Percentiles rank a stretch among this genome's conserved stretches.
Evolutionary conservation across 1,284 basidiomycete species (phyloP).

Genomic region (Meira nashicola): DNA sequence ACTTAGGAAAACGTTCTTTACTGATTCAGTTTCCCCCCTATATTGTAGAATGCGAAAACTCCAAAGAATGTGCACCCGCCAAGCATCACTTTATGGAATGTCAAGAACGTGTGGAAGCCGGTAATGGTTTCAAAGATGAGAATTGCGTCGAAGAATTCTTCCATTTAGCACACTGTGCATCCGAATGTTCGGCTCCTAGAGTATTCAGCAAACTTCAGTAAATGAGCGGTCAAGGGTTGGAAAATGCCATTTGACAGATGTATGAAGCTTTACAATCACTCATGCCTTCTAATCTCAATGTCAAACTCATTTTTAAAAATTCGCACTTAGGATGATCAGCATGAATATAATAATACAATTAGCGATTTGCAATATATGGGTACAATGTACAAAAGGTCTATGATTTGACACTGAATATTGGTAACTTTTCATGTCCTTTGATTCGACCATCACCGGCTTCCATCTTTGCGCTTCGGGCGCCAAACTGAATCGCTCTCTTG

Average conservation of each 20-base stretch:
- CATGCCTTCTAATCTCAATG: no score
- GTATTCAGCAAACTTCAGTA: conserved; percentile 16
- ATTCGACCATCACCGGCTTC: conserved; percentile 56
- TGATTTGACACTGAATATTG: background rate
- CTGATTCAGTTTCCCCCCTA: background rate
- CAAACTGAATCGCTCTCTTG: conserved; percentile 97
- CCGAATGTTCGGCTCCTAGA: conserved; percentile 14
- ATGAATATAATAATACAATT: no score
- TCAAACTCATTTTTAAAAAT: no score
- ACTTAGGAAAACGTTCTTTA: background rate
- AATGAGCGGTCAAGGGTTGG: background rate
- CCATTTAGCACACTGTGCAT: conserved; percentile 18
- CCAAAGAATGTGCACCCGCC: conserved; percentile 40
- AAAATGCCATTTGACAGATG: no score
- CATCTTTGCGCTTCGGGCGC: conserved; percentile 83
- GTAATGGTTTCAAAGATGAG: conserved; percentile 49
- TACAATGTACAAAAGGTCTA: no score
- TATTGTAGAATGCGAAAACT: conserved; percentile 47
- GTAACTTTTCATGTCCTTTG: conserved; percentile 45
- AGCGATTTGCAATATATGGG: no score
- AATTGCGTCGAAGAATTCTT: conserved; percentile 53
- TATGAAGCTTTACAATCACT: no score
- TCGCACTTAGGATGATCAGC: no score
- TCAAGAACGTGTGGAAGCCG: conserved; percentile 45
- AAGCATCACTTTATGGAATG: conserved; percentile 53